Evolutionary conservation across 2,329 filamentous ascomycete genomes (phyloP).

Genomic region (Pseudocercospora pini-densiflorae): DNA sequence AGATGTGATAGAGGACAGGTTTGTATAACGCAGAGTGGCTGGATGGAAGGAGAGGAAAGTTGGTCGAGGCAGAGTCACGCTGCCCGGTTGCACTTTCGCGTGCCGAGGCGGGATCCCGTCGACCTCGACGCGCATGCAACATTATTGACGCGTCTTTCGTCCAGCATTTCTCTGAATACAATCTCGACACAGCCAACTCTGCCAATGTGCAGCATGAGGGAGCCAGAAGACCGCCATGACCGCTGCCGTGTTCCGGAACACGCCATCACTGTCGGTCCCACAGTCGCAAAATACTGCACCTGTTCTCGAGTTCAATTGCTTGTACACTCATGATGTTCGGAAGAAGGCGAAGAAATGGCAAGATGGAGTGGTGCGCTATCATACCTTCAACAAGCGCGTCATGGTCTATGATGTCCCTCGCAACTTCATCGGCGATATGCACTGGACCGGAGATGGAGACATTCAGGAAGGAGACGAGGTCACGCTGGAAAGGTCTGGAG

Average conservation of each 20-base stretch:
- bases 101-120: too few relatives aligned
- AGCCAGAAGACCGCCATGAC: conserved; percentile 33
- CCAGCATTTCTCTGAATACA: neutral
- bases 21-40: too few relatives aligned
- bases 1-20: too few relatives aligned
- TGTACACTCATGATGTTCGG: conserved; percentile 83
- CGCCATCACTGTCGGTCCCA: conserved; percentile 46
- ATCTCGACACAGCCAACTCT: neutral
- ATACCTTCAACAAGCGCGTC: conserved; percentile 86
- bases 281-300: conserved; percentile 68
- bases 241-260: conserved; percentile 40
- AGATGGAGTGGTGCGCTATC: conserved; percentile 84
- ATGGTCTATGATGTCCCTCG: conserved; percentile 87
- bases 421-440: conserved; percentile 81
- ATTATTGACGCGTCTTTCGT: neutral
- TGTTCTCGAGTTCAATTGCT: conserved; percentile 81
- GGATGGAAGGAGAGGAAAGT: too few relatives aligned
- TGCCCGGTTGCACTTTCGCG: too few relatives aligned
- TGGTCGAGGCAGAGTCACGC: too few relatives aligned
- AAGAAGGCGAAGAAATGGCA: conserved; percentile 94
- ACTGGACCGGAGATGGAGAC: conserved; percentile 73
- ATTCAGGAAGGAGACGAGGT: conserved; percentile 83
- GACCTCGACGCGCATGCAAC: too few relatives aligned
- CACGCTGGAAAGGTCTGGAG: conserved; percentile 72
- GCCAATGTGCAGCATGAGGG: neutral